phyloP scores from a whole-genome alignment of 2,329 filamentous ascomycete genomes.

The Botrytis elliptica region DNA sequence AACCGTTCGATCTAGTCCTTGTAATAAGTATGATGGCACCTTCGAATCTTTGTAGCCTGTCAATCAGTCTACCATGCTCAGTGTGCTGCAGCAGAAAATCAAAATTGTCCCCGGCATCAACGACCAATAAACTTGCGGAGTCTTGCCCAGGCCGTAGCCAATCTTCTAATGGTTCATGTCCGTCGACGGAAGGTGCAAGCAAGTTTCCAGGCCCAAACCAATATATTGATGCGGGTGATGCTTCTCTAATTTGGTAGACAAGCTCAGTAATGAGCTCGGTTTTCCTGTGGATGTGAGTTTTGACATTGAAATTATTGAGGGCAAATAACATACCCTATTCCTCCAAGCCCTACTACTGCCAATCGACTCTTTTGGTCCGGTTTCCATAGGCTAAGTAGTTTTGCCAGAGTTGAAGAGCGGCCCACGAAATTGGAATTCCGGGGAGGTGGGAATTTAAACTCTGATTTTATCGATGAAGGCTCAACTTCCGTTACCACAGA shows the following conservation, averaged over 20 bases:
- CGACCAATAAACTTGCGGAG: slow-evolving; percentile 26
- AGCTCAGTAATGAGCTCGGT: slow-evolving; percentile 33
- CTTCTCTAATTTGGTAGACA: slow-evolving; percentile 29
- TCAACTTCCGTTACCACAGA: slow-evolving; percentile 14
- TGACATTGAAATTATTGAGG: too few relatives aligned
- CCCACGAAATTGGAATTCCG: slow-evolving; percentile 33
- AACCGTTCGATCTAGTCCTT: slow-evolving; percentile 29
- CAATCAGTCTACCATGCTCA: slow-evolving; percentile 23
- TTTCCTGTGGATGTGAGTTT: slow-evolving; percentile 28
- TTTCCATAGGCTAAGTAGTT: slow-evolving; percentile 33
- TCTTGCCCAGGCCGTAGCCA: slow-evolving; percentile 23
- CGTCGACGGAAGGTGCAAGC: slow-evolving; percentile 7
- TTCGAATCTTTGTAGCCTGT: slow-evolving; percentile 27
- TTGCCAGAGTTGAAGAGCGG: slow-evolving; percentile 25
- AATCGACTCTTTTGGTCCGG: slow-evolving; percentile 28
- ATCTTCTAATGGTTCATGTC: slow-evolving; percentile 25
- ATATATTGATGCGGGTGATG: slow-evolving; percentile 32
- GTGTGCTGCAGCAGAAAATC: slow-evolving; percentile 18
- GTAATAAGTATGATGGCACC: slow-evolving; percentile 30
- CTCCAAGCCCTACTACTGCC: slow-evolving; percentile 33
- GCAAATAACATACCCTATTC: slow-evolving; percentile 28
- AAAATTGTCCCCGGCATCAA: slow-evolving; percentile 30
- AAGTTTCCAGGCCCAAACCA: slow-evolving; percentile 31
- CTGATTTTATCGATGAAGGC: neutral
- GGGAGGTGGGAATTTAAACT: slow-evolving; percentile 28